These are phyloP conservation scores for Petunia secreta DNA, from an alignment of 257 asterid species.

Conservation along the genomic window DNA sequence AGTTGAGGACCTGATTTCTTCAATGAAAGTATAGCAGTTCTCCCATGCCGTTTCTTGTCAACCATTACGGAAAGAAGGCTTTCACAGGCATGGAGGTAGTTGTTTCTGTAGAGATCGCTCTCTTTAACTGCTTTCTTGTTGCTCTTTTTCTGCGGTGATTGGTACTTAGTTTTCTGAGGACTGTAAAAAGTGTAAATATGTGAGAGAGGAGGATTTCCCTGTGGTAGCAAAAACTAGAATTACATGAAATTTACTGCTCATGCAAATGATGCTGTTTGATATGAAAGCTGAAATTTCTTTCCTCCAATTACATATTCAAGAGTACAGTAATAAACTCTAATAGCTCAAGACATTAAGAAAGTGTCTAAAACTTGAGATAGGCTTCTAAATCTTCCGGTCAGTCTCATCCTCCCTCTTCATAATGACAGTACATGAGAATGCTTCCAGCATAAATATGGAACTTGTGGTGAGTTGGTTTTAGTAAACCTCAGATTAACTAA, in stretches of 20 bases:
- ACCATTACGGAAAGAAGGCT: conserved; percentile 78
- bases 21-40: conserved; percentile 54
- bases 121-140: conserved; percentile 45
- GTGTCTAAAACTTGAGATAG: not conserved
- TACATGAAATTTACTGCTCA: not conserved
- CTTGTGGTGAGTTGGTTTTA: not conserved
- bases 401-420: not conserved
- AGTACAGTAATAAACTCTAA: not conserved
- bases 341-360: not conserved
- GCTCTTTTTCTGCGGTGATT: conserved; percentile 51
- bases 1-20: conserved; percentile 79
- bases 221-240: not conserved
- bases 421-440: not conserved
- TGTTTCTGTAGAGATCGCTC: conserved; percentile 54
- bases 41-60: conserved; percentile 56
- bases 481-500: not conserved
- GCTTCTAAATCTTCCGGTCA: not conserved
- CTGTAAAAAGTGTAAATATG: conserved; percentile 38
- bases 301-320: not conserved
- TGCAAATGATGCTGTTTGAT: not conserved
- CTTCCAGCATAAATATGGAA: not conserved
- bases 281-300: not conserved
- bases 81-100: conserved; percentile 77
- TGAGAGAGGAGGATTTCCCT: conserved; percentile 9
- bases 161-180: conserved; percentile 51